These are phyloP conservation scores for Hyaloperonospora arabidopsidis DNA, from an alignment of 352 stramenopile genomes.

Conservation along the genomic window DNA sequence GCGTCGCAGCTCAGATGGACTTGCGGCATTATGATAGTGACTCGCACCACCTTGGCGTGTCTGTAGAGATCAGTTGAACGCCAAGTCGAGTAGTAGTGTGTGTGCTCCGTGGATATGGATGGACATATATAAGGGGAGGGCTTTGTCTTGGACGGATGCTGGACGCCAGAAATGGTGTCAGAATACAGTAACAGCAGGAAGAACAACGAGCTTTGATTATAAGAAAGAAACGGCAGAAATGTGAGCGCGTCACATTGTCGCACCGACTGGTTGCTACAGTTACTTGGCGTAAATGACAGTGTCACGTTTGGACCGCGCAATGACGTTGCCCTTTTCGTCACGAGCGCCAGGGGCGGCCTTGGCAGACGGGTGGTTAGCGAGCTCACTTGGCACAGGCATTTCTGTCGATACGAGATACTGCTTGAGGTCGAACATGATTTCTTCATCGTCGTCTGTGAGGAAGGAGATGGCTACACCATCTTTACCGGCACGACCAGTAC, in stretches of 20 bases:
- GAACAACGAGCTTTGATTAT: background rate
- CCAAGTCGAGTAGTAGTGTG: background rate
- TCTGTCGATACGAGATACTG: slow-evolving; percentile 94
- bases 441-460: slow-evolving; percentile 95
- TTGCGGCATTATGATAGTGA: slow-evolving; percentile 79
- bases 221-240: slow-evolving; percentile 7
- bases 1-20: slow-evolving; percentile 70
- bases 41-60: slow-evolving; percentile 74
- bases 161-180: background rate
- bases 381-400: slow-evolving; percentile 88
- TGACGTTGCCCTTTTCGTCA: slow-evolving; percentile 83
- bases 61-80: slow-evolving; percentile 68
- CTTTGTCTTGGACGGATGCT: slow-evolving; percentile 6
- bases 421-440: slow-evolving; percentile 95
- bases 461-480: slow-evolving; percentile 95
- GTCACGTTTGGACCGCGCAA: slow-evolving; percentile 79
- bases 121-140: slow-evolving; percentile 26
- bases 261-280: slow-evolving; percentile 4
- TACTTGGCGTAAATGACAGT: slow-evolving; percentile 85
- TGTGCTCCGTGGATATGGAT: too few relatives aligned
- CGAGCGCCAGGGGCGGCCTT: slow-evolving; percentile 76
- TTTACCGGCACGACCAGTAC: slow-evolving; percentile 96
- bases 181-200: background rate
- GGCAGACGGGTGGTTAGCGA: slow-evolving; percentile 90
- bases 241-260: background rate